A percentile compares a stretch with the other conserved stretches of the same genome.
Conservation (phyloP, 2,329 filamentous ascomycete genomes). For the Simplicillium aogashimaense region DNA sequence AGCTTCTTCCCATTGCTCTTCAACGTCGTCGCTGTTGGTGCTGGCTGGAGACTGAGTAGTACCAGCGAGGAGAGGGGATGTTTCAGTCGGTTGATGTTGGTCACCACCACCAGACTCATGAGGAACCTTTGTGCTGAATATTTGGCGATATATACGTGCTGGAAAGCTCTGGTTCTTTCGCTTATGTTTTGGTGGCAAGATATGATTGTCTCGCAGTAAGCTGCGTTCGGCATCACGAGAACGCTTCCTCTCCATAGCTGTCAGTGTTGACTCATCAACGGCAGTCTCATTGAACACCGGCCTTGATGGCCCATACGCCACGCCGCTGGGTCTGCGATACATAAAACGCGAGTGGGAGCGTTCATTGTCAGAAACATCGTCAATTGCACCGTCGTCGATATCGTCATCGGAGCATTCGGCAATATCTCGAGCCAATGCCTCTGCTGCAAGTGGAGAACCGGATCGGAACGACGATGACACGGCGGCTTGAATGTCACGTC, state of each 20-base stretch:
- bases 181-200: conserved; percentile 51
- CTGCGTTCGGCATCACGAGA: conserved; percentile 49
- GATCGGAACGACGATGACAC: conserved; percentile 43
- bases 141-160: conserved; percentile 30
- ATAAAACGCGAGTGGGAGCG: conserved; percentile 34
- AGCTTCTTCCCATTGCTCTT: conserved; percentile 76
- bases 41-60: conserved; percentile 27
- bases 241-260: conserved; percentile 43
- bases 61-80: conserved; percentile 27
- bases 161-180: conserved; percentile 22
- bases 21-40: conserved; percentile 46
- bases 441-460: conserved; percentile 56
- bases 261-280: conserved; percentile 36
- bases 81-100: conserved; percentile 20
- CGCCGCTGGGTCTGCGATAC: conserved; percentile 70
- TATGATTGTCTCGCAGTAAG: conserved; percentile 54
- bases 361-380: conserved; percentile 21
- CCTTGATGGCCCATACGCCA: conserved; percentile 62
- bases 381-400: conserved; percentile 20
- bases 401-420: conserved; percentile 54
- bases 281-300: conserved; percentile 55
- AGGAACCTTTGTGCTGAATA: conserved; percentile 48
- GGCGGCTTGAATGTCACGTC: conserved; percentile 2
- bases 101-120: conserved; percentile 2
- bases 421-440: conserved; percentile 56